phyloP scores from a whole-genome alignment of 352 stramenopile genomes.

The Thalassiosira oceanica region DNA sequence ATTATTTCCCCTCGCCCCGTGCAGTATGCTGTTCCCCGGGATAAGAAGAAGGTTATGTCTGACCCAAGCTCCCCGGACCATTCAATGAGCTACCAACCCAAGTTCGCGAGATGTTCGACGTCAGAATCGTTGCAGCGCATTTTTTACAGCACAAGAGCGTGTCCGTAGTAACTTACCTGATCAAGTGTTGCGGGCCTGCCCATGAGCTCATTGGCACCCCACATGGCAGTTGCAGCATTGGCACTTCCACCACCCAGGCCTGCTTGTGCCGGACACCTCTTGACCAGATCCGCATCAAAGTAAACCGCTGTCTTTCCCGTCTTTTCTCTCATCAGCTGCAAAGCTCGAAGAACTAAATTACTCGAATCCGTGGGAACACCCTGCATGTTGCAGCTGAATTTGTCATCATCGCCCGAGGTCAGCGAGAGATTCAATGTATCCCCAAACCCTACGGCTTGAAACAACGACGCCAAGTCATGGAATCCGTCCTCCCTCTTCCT shows the following conservation, averaged over 20 bases:
- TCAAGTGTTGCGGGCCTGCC: slow-evolving; percentile 74
- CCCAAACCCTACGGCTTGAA: slow-evolving; percentile 84
- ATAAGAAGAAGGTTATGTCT: slow-evolving; percentile 88
- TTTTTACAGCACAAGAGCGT: too few species aligned
- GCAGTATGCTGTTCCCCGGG: slow-evolving; percentile 83
- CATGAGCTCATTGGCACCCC: slow-evolving; percentile 83
- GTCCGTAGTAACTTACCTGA: too few species aligned
- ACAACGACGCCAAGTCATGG: slow-evolving; percentile 85
- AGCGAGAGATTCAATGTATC: slow-evolving; percentile 75
- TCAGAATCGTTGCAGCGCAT: background rate
- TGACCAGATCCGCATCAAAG: slow-evolving; percentile 82
- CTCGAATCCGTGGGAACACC: slow-evolving; percentile 74
- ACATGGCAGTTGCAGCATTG: slow-evolving; percentile 86
- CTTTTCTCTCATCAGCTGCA: slow-evolving; percentile 82
- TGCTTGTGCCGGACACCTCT: slow-evolving; percentile 81
- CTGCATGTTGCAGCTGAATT: slow-evolving; percentile 82
- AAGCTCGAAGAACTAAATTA: slow-evolving; percentile 82
- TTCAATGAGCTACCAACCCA: slow-evolving; percentile 69
- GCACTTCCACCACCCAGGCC: slow-evolving; percentile 82
- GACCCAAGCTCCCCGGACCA: slow-evolving; percentile 84
- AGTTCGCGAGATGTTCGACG: background rate
- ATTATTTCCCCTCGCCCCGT: slow-evolving; percentile 84
- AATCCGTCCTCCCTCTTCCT: slow-evolving; percentile 82
- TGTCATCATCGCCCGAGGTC: slow-evolving; percentile 44
- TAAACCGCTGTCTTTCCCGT: slow-evolving; percentile 57